A percentile compares a stretch with the other conserved stretches of the same genome.
phyloP scores from a whole-genome alignment of 345 rosid species.

The Boechera divaricarpa region DNA sequence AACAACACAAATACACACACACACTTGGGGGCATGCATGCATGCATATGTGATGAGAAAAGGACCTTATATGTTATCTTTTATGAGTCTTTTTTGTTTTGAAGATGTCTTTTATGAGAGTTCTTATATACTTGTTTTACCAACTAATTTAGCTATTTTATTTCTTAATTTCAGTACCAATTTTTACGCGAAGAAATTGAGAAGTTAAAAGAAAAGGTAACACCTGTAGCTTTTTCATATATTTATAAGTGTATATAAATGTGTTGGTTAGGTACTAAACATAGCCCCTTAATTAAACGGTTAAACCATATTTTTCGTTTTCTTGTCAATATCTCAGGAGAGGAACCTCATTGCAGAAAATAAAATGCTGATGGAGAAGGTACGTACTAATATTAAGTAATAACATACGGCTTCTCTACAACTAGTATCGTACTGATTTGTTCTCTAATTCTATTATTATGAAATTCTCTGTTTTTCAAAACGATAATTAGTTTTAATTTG shows the following conservation, averaged over 20 bases:
- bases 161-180: slow-evolving; percentile 55
- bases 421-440: not conserved
- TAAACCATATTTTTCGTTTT: not conserved
- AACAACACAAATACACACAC: not conserved
- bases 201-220: slow-evolving; percentile 71
- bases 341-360: slow-evolving; percentile 57
- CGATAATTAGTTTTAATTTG: not conserved
- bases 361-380: slow-evolving; percentile 59
- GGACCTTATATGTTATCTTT: slow-evolving; percentile 2
- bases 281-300: not conserved
- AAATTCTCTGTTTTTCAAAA: not conserved
- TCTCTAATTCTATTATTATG: slow-evolving; percentile 4
- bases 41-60: not conserved
- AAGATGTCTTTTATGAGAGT: not conserved
- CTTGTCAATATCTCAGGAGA: slow-evolving; percentile 56
- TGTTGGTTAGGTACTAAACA: not conserved
- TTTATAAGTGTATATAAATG: not conserved
- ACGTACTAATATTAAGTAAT: not conserved
- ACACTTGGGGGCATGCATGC: not conserved
- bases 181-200: slow-evolving; percentile 66
- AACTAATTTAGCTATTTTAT: not conserved
- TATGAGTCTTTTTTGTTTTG: not conserved
- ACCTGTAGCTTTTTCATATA: slow-evolving; percentile 7
- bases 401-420: not conserved
- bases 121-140: slow-evolving; percentile 8